Conservation (phyloP, 805 yeast species). For the Scheffersomyces ergatensis region DNA sequence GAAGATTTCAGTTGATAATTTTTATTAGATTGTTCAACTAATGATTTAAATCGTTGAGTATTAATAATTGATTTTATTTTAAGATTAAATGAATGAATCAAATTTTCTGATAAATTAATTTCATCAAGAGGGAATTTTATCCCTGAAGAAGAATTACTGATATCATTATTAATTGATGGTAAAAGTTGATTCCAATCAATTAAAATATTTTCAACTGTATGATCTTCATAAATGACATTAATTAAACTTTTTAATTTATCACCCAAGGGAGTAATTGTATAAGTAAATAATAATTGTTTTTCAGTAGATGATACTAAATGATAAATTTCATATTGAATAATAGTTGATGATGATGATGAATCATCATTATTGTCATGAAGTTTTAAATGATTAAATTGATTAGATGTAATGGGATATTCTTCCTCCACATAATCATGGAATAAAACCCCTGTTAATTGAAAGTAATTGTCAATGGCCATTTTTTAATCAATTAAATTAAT, state of each 20-base stretch:
- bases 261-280: constrained; percentile 1
- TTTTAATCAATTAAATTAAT: not conserved
- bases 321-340: not conserved
- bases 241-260: not conserved
- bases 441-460: constrained; percentile 19
- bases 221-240: not conserved
- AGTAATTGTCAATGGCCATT: constrained; percentile 16
- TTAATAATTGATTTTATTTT: constrained; percentile 4
- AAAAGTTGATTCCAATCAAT: not conserved
- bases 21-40: not conserved
- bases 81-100: constrained; percentile 18
- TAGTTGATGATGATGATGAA: not conserved
- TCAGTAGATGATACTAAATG: not conserved
- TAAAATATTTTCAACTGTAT: not conserved
- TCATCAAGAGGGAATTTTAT: constrained; percentile 21
- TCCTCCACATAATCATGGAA: constrained; percentile 17
- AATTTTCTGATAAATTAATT: constrained; percentile 14
- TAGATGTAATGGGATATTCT: constrained; percentile 6
- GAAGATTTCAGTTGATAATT: not conserved
- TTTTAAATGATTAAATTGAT: constrained; percentile 3
- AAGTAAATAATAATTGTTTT: constrained; percentile 6
- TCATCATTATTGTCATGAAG: constrained; percentile 3
- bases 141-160: not conserved
- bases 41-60: not conserved
- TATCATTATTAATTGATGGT: no score